phyloP scores from a whole-genome alignment of 768 basidiomycete species.

The Aureoboletus auriporus region DNA sequence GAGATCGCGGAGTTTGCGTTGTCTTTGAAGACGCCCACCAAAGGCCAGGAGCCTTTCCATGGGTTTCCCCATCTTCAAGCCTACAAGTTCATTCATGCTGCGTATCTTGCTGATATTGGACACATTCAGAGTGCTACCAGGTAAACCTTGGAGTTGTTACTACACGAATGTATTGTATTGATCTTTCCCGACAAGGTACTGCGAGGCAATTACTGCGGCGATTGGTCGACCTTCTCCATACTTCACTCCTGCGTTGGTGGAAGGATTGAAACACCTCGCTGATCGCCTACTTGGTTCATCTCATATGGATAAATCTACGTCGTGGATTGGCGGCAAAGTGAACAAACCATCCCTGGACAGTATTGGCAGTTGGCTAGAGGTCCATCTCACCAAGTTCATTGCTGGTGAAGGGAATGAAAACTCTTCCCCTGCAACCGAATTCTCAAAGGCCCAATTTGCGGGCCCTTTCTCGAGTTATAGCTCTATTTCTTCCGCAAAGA shows the following conservation, averaged over 20 bases:
- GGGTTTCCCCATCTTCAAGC: constrained; percentile 87
- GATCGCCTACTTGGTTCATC: constrained; percentile 75
- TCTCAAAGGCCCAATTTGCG: constrained; percentile 37
- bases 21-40: constrained; percentile 63
- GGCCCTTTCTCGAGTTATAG: constrained; percentile 95
- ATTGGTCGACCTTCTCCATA: constrained; percentile 62
- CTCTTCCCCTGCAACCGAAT: constrained; percentile 33
- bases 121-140: constrained; percentile 71
- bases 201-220: constrained; percentile 78
- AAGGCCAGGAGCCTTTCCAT: constrained; percentile 82
- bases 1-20: constrained; percentile 92
- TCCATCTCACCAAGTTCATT: constrained; percentile 89
- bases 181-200: constrained; percentile 68
- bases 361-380: constrained; percentile 89
- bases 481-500: constrained; percentile 78
- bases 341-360: constrained; percentile 89
- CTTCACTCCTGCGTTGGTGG: constrained; percentile 60
- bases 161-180: not conserved
- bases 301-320: constrained; percentile 69
- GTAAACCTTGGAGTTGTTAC: constrained; percentile 35
- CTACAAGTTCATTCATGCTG: constrained; percentile 79
- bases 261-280: constrained; percentile 72
- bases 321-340: constrained; percentile 86
- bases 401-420: constrained; percentile 78
- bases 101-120: constrained; percentile 75